Base-by-base conservation (phyloP, 169 alveolate species). In the Plasmodium cynomolgi region DNA sequence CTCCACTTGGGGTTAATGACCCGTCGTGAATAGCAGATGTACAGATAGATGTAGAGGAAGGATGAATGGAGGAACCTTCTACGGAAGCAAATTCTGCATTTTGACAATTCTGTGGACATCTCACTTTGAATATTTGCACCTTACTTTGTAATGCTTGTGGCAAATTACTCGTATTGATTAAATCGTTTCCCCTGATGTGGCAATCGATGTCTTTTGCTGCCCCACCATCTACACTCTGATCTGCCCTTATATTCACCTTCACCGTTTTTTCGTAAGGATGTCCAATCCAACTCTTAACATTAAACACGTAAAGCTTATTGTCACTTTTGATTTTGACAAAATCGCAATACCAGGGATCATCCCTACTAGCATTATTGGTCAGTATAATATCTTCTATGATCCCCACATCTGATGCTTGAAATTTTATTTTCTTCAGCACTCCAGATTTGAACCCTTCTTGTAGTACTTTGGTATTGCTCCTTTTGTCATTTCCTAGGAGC, bases 311-410 rank as follows among this genome's bases (percentile, higher is more conserved):
- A 37, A 97, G 94, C 54, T 91, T 77, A 44, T 95, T 96, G 62
- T 95, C 96, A 72, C 95, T 85, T 50, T 95, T 83, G 39, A 97
- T 91, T 58, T 97, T 92, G 8, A 97, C 95, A 75, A 93, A 93
- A 62, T 97, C 98, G 71, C 98, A 97, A 91, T 97, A 97, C 98
- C 98, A 97, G 7, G 98, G 98, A 92, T 96, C 97, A 58, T 68
- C 77, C 41, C 95, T 91, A n/a, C 54, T 29, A 3, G 98, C 96
- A 17, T 96, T 95, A 71, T 97, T 97, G 15, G 97, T 96, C 56
- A 97, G 88, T n/a, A 96, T 72, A n/a, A 97, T 81, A 34, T 97
- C 97, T 74, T 95, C 97, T 79, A 97, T 71, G 15, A 91, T 96
- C 6, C 98, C 98, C 31, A 97, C 98, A 83, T 97, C 98, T 7